A percentile compares a stretch with the other conserved stretches of the same genome.
These are phyloP conservation scores for Carex parvula DNA, from an alignment of 176 grass and related monocot species.

Conservation along the genomic window DNA sequence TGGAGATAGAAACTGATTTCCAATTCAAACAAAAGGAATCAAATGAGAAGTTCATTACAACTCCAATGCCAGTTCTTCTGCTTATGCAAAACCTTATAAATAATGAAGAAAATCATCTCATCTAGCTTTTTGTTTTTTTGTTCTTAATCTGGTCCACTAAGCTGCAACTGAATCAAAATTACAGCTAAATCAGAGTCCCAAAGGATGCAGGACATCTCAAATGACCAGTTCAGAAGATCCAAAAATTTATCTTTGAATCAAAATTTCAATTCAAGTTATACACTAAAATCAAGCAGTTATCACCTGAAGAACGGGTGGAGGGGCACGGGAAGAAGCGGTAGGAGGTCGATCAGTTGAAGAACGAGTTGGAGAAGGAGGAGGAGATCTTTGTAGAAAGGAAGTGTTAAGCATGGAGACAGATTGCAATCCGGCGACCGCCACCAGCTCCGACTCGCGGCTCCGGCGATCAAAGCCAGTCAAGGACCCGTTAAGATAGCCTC, in stretches of 20 bases:
- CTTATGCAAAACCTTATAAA: background rate
- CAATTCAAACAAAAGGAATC: background rate
- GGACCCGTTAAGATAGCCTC: conserved; percentile 20
- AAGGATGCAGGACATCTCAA: background rate
- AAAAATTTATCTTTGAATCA: background rate
- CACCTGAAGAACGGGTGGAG: conserved; percentile 39
- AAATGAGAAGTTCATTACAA: background rate
- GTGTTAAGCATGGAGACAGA: conserved; percentile 43
- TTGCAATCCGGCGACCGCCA: conserved; percentile 40
- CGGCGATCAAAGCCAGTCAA: conserved; percentile 35
- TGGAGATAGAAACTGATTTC: background rate
- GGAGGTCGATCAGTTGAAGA: conserved; percentile 33
- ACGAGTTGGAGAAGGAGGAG: conserved; percentile 17
- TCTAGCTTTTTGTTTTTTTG: background rate
- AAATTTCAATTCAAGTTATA: background rate
- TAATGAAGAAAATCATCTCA: background rate
- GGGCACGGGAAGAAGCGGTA: conserved; percentile 18
- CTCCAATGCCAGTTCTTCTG: background rate
- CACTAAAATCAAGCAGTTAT: conserved; percentile 15
- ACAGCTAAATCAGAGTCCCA: background rate
- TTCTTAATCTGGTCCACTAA: background rate
- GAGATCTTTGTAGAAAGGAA: conserved; percentile 38
- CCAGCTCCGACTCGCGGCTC: conserved; percentile 37
- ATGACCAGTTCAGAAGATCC: background rate
- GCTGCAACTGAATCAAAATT: background rate